These are phyloP conservation scores for Daedaleopsis nitida DNA, from an alignment of 768 basidiomycete species.

Conservation along the genomic window DNA sequence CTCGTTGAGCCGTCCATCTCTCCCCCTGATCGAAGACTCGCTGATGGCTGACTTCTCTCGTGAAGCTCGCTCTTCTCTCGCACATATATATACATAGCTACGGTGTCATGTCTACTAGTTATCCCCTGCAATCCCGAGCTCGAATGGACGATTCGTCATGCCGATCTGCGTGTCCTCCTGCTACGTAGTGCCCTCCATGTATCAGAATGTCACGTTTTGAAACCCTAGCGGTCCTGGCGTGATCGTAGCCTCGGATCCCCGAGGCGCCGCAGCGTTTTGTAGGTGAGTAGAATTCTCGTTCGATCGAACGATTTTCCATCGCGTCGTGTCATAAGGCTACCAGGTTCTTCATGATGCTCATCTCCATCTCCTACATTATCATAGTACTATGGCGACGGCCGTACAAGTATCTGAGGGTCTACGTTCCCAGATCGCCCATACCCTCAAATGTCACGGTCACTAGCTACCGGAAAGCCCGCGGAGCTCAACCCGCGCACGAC, in stretches of 20 bases:
- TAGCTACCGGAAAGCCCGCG: no score
- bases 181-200: not conserved
- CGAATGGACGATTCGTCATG: not conserved
- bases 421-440: no score
- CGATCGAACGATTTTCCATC: no score
- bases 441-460: no score
- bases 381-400: no score
- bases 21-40: not conserved
- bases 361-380: no score
- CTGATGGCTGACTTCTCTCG: not conserved
- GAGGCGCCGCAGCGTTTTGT: no score
- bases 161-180: not conserved
- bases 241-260: no score
- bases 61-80: not conserved
- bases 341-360: no score
- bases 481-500: conserved; percentile 68
- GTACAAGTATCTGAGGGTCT: no score
- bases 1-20: not conserved
- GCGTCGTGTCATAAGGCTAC: no score
- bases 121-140: not conserved
- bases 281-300: no score
- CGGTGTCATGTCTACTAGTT: not conserved
- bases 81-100: not conserved
- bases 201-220: not conserved
- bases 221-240: not conserved